Evolutionary conservation across 768 basidiomycete species (phyloP).

Genomic region (Russula emetica): DNA sequence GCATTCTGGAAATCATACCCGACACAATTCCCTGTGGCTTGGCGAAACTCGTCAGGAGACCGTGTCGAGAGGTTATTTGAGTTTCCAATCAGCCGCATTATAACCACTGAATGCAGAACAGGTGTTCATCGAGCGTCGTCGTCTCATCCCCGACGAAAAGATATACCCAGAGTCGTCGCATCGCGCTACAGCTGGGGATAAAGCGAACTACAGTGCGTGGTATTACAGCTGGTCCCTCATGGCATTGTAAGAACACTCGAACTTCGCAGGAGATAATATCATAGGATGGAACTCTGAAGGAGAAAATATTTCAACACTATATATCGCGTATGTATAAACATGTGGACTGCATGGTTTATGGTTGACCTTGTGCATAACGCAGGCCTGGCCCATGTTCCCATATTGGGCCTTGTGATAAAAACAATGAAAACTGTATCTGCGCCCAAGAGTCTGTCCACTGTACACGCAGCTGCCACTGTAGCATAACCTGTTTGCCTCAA

Average conservation of each 20-base stretch:
- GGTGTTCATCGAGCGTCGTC: constrained; percentile 19
- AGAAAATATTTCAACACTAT: background rate
- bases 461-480: constrained; percentile 52
- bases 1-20: constrained; percentile 24
- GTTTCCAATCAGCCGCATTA: background rate
- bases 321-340: background rate
- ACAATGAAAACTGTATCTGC: constrained; percentile 45
- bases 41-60: constrained; percentile 22
- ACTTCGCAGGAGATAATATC: background rate
- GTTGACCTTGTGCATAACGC: constrained; percentile 29
- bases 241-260: background rate
- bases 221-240: background rate
- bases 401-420: constrained; percentile 47
- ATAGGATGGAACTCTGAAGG: background rate
- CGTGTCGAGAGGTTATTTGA: constrained; percentile 20
- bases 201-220: constrained; percentile 2
- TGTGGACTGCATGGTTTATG: too few species aligned
- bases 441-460: constrained; percentile 50
- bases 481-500: constrained; percentile 42
- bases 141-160: constrained; percentile 15
- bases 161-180: constrained; percentile 10
- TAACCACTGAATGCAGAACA: background rate
- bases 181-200: background rate
- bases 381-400: constrained; percentile 48
- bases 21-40: constrained; percentile 25